These are phyloP conservation scores for Chromera velia DNA, from an alignment of 73 alveolate species.

Conservation along the genomic window DNA sequence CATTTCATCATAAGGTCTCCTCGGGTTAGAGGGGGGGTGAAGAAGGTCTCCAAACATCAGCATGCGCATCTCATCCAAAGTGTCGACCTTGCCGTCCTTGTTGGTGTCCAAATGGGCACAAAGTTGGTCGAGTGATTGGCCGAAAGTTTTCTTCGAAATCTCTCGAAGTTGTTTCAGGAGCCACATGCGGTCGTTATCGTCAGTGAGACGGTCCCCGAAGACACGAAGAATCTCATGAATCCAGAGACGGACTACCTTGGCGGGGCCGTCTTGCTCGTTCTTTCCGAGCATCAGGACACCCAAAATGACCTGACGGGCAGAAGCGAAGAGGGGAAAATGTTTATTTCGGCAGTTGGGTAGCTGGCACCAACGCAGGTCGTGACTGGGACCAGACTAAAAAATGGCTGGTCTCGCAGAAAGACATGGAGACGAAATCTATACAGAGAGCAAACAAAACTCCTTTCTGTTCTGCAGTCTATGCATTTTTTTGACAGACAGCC, in stretches of 20 bases:
- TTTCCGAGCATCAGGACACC: slow-evolving; percentile 33
- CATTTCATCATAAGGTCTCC: slow-evolving; percentile 73
- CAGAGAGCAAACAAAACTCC: no score
- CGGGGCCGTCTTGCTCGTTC: slow-evolving; percentile 46
- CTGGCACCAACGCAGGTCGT: no score
- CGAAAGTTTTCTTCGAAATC: slow-evolving; percentile 81
- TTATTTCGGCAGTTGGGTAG: no score
- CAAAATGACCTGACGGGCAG: no score
- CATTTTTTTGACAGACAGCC: slow-evolving; percentile 37
- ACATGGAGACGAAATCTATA: no score
- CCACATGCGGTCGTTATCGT: slow-evolving; percentile 93
- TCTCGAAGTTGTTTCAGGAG: slow-evolving; percentile 86
- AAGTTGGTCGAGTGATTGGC: slow-evolving; percentile 76
- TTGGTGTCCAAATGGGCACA: slow-evolving; percentile 70
- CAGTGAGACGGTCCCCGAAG: slow-evolving; percentile 95
- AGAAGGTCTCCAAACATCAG: slow-evolving; percentile 79
- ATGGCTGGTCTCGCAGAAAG: no score
- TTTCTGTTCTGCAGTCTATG: no score
- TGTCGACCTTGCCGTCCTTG: slow-evolving; percentile 79
- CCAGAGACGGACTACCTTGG: slow-evolving; percentile 90
- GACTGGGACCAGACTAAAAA: no score
- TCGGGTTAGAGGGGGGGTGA: slow-evolving; percentile 77
- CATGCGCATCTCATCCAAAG: slow-evolving; percentile 86
- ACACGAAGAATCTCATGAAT: slow-evolving; percentile 95
- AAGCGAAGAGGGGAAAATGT: background rate